These are phyloP conservation scores for Senna tora DNA, from an alignment of 306 rosid species.

Conservation along the genomic window DNA sequence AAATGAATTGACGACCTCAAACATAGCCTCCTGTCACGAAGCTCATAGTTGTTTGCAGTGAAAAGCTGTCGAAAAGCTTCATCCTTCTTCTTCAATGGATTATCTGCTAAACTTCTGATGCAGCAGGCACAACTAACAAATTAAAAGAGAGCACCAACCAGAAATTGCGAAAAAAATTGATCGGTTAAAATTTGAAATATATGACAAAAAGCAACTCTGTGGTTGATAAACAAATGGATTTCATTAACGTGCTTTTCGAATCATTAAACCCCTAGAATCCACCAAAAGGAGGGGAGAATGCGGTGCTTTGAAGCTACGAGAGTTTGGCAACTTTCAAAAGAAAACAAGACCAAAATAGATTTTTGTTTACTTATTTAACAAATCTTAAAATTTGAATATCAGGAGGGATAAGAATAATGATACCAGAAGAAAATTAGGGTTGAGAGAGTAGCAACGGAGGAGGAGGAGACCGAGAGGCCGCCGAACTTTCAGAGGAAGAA, in stretches of 20 bases:
- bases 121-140: conserved; percentile 61
- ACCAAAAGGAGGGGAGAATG: not conserved
- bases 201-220: not conserved
- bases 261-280: not conserved
- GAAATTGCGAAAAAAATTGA: not conserved
- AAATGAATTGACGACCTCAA: conserved; percentile 27
- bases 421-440: conserved; percentile 12
- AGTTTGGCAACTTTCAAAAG: not conserved
- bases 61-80: conserved; percentile 57
- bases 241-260: not conserved
- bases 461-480: not conserved
- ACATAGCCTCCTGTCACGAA: conserved; percentile 36
- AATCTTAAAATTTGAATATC: not conserved
- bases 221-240: not conserved
- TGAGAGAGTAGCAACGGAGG: not conserved
- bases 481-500: not conserved
- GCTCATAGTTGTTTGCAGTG: conserved; percentile 50
- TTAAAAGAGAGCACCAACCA: conserved; percentile 26
- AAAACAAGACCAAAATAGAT: not conserved
- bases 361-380: not conserved
- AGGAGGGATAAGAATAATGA: not conserved
- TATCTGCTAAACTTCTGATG: conserved; percentile 58
- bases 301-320: not conserved
- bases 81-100: conserved; percentile 64
- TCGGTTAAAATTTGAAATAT: not conserved